Base-by-base conservation (phyloP, 495 filamentous ascomycete species). In the Penicillium alfredii region DNA sequence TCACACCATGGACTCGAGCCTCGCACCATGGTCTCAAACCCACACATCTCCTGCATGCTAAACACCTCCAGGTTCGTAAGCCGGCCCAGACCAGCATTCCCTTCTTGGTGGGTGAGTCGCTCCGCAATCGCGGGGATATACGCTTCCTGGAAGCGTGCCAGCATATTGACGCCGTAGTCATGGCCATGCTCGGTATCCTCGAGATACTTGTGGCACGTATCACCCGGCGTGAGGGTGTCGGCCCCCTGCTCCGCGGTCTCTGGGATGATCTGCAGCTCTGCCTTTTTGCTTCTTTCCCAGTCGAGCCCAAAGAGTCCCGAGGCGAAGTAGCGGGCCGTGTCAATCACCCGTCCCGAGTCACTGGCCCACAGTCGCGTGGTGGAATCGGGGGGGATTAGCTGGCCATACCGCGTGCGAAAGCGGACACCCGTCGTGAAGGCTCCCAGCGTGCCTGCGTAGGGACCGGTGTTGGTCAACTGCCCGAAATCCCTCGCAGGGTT, bases 31-130 rank as follows among this genome's bases (percentile, higher is more conserved):
- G 59, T 74, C 50, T 80, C 76, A 35, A 77, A 80, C 9, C 74
- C 77, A 42, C 76, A 80, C 60, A 77, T 69, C 38, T 77, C 74
- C 42, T 78, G 76, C 77, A 80, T 80, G 38, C 64, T 66, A 47
- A 69, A 80, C 18, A 80, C 45, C 35, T 79, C 75, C 6, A 47
- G 38, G 29, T 72, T 61, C 1, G 53, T 60, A 16, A 72, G 52
- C 14, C 38, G 22, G 1, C 41, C 48, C 0, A 71, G 50, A 4
- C 47, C 63, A 4, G 58, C 47, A 30, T 77, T 78, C 1, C 30
- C 22, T 30, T 61, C 39, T n/a, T n/a, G n/a, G 17, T 71, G 35
- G 12, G 57, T 32, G 4, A 80, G 51, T 22, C 76, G 60, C 5
- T 64, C 37, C 10, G 63, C 47, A 28, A 78, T 72, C 18, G 54